Evolutionary conservation across 345 rosid species (phyloP), one percentile per base, ranked within the genome.

Genomic region (Acer campestre): DNA sequence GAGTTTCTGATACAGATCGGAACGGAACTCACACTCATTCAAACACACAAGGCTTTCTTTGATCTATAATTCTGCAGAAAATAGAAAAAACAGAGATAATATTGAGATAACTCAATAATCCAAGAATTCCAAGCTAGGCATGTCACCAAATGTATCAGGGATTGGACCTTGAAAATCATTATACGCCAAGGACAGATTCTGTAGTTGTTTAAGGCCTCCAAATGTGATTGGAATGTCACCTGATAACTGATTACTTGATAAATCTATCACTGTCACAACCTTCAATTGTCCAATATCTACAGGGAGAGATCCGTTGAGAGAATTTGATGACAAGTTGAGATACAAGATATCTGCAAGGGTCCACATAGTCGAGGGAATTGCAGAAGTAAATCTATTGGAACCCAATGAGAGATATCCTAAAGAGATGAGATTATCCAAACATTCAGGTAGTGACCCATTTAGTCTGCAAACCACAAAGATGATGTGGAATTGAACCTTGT

Each of bases 271-370:
- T 12, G 10, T 7, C 67, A 69, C n/a, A 58, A 58, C 82, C 49
- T 48, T 70, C 61, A 80, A 59, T 10, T 83, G 71, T 20, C 77
- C 78, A 64, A 83, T 51, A 1, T 64, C 66, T 10, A 6, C 1
- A 31, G 80, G 76, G 3, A 83, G 70, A 0, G 55, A 1, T 0
- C 83, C 83, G 5, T 20, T 14, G 0, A 80, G 61, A 27, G 35
- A 46, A 73, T 82, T 82, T 14, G 78, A 79, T 7, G 82, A 79
- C 56, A 82, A 18, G 11, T 82, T 38, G 1, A 79, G 7, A 4
- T 3, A 0, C 74, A 80, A 51, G 27, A 80, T 31, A 70, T 76
- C 69, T 62, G 13, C 8, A 1, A 81, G 78, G 49, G 0, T 68
- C 75, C 77, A 77, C 12, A 83, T 48, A 8, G 63, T 16, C 0